Evolutionary conservation across 2,329 filamentous ascomycete genomes (phyloP).

Genomic region (Aspergillus pseudoglaucus): DNA sequence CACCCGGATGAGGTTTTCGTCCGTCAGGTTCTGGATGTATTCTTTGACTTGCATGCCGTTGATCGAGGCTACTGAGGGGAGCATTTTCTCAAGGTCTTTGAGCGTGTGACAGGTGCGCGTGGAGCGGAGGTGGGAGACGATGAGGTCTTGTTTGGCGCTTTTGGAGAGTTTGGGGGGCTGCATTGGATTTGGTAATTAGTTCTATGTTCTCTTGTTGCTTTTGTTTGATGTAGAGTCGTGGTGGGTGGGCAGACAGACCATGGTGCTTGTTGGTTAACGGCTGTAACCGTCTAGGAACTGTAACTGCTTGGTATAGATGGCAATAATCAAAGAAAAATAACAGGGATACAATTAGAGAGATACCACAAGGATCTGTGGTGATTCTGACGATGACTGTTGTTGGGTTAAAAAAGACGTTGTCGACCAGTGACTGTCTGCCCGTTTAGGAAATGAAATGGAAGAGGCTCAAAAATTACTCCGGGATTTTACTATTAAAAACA

Average conservation of each 20-base stretch:
- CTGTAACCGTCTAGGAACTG: too few species aligned
- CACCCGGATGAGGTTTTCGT: slow-evolving; percentile 56
- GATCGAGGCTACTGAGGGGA: slow-evolving; percentile 57
- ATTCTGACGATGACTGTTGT: too few species aligned
- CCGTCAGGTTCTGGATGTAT: slow-evolving; percentile 55
- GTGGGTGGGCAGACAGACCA: not conserved
- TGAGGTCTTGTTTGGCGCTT: slow-evolving; percentile 51
- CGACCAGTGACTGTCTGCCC: too few species aligned
- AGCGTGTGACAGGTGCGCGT: slow-evolving; percentile 57
- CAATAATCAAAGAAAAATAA: too few species aligned
- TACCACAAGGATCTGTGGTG: too few species aligned
- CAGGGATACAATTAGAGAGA: too few species aligned
- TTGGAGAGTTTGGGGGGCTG: slow-evolving; percentile 51
- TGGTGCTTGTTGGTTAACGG: not conserved
- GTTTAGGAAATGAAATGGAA: too few species aligned
- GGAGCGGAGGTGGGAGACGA: slow-evolving; percentile 54
- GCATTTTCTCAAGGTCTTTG: slow-evolving; percentile 61
- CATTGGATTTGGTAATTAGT: not conserved
- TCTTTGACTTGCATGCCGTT: slow-evolving; percentile 63
- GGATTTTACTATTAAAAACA: too few species aligned
- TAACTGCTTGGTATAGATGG: too few species aligned
- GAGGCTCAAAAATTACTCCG: too few species aligned
- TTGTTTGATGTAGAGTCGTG: not conserved
- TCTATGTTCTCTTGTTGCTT: not conserved
- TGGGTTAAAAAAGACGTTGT: too few species aligned